Evolutionary conservation across 345 rosid genomes (phyloP), one percentile per base, ranked within the genome.

Genomic region (Eucalyptus grandis): DNA sequence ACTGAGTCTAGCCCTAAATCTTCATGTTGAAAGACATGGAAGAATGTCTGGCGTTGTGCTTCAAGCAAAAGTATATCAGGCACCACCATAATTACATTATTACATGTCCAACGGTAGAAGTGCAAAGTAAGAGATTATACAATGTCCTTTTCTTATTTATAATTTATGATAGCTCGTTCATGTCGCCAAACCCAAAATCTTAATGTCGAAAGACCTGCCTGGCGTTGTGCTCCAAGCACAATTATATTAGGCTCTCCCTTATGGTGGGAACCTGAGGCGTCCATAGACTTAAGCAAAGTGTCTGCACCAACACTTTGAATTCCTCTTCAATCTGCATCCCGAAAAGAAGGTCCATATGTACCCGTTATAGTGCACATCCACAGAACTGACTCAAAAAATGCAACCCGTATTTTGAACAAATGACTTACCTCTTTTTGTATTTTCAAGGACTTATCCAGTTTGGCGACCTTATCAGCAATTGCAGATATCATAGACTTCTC

Each of bases 291-390:
- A 13, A 27, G 69, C 34, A 60, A 62, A 62, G 69, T 62, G 69
- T 13, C 8, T 3, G 34, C 69, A 62, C 31, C 34, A 62, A 27
- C 0, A 13, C 0, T 30, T 12, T 3, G 34, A 0, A 30, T 62
- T 12, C 69, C 13, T 62, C 69, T 6, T 62, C 2, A 62, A 62
- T 62, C 69, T 30, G 17, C 69, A 62, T 62, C 1, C 69, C 34
- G 5, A 30, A 62, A 62, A 12, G 69, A 30, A 62, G 69, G 15
- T 62, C 69, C 34, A 62, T 12, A 13, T 62, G 69, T 62, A 62
- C 69, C 69, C 2, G 34, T 62, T 62, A 62, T 30, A 1, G 34
- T 62, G 17, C 69, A 62, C 34, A 62, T 62, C 15, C 69, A 30
- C 31, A 62, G 34, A 62, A 62, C 16, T 60, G 34, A 27, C 69